These are phyloP conservation scores for Xerocomellus intermedius DNA, from an alignment of 768 basidiomycete species.

Conservation along the genomic window DNA sequence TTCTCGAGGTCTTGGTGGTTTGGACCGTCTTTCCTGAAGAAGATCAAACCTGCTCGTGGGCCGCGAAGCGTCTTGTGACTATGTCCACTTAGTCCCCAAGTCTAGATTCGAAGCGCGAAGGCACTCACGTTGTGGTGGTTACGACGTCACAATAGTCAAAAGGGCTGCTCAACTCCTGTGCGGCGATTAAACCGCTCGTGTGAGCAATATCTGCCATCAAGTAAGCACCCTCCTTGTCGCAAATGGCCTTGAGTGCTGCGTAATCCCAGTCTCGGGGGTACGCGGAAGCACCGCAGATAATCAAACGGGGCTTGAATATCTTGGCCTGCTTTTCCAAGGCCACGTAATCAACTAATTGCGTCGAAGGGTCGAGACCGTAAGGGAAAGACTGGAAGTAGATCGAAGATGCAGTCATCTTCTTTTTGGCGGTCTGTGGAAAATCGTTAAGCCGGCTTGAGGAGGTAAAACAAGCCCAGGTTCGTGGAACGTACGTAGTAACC, in stretches of 20 bases:
- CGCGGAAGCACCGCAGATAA: slow-evolving; percentile 98
- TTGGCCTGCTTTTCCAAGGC: slow-evolving; percentile 80
- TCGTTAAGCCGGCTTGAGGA: neutral
- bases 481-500: slow-evolving; percentile 80
- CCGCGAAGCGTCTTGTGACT: slow-evolving; percentile 99
- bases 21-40: slow-evolving; percentile 93
- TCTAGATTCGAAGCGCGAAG: neutral
- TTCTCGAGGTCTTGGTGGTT: slow-evolving; percentile 86
- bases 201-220: slow-evolving; percentile 98
- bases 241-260: slow-evolving; percentile 71
- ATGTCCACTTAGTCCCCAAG: neutral
- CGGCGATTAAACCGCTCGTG: slow-evolving; percentile 93
- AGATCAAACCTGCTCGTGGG: slow-evolving; percentile 95
- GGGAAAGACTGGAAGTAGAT: slow-evolving; percentile 99
- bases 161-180: slow-evolving; percentile 84
- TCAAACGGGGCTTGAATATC: slow-evolving; percentile 91
- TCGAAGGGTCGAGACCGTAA: slow-evolving; percentile 78
- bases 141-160: slow-evolving; percentile 98
- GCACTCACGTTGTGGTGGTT: slow-evolving; percentile 87
- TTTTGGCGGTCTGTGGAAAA: slow-evolving; percentile 79
- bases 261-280: slow-evolving; percentile 99
- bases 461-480: neutral
- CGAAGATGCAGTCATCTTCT: slow-evolving; percentile 99
- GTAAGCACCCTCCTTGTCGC: slow-evolving; percentile 86
- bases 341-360: slow-evolving; percentile 88